A percentile compares a stretch with the other conserved stretches of the same genome.
These are phyloP conservation scores for Tympanopsis confertula DNA, from an alignment of 2,329 filamentous ascomycete genomes.

Conservation along the genomic window DNA sequence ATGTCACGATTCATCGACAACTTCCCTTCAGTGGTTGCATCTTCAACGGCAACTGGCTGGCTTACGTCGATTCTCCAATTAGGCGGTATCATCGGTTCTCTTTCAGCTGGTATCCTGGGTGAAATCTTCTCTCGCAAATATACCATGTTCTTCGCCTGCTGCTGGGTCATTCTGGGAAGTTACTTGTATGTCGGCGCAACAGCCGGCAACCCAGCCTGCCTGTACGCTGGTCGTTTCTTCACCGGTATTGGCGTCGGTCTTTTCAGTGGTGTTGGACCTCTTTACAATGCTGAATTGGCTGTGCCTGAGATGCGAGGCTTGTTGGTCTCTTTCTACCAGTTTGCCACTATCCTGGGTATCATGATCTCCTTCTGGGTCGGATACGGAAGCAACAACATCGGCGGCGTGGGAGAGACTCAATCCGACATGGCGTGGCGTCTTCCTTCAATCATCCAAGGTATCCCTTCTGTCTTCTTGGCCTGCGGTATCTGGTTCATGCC, in stretches of 20 bases:
- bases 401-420: constrained; percentile 27
- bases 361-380: constrained; percentile 36
- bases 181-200: constrained; percentile 31
- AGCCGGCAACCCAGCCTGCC: constrained; percentile 21
- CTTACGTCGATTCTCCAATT: constrained; percentile 37
- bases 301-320: constrained; percentile 57
- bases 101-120: constrained; percentile 32
- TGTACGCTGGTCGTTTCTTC: constrained; percentile 35
- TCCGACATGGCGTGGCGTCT: constrained; percentile 29
- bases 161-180: constrained; percentile 30
- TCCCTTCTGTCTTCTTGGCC: constrained; percentile 21
- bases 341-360: constrained; percentile 47
- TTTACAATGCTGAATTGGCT: constrained; percentile 39
- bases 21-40: constrained; percentile 33
- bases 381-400: constrained; percentile 34
- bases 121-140: constrained; percentile 37
- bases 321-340: constrained; percentile 52
- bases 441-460: constrained; percentile 30
- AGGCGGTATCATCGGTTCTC: constrained; percentile 33
- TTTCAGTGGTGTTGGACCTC: constrained; percentile 29
- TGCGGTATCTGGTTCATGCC: constrained; percentile 29
- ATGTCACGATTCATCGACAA: constrained; percentile 36
- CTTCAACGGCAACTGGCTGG: constrained; percentile 34
- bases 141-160: constrained; percentile 35
- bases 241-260: constrained; percentile 35